These are phyloP conservation scores for Medicago ruthenica DNA, from an alignment of 306 rosid genomes.

Conservation along the genomic window DNA sequence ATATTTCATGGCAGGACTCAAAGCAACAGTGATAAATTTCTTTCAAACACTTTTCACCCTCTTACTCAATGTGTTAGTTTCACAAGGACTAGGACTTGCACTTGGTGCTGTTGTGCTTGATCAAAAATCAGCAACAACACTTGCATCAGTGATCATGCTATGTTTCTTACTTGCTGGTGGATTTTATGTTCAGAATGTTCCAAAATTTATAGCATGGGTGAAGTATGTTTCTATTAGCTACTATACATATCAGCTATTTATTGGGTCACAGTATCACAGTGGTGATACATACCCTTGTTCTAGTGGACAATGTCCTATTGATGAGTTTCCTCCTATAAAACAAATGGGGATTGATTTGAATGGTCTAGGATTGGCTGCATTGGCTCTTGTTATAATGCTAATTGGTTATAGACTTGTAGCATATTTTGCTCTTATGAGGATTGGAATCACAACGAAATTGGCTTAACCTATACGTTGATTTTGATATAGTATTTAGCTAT, in stretches of 20 bases:
- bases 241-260: slow-evolving; percentile 58
- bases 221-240: slow-evolving; percentile 58
- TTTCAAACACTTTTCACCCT: slow-evolving; percentile 44
- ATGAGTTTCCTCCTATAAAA: slow-evolving; percentile 61
- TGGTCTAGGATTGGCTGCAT: slow-evolving; percentile 32
- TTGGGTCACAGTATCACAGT: slow-evolving; percentile 58
- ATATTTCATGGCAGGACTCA: slow-evolving; percentile 71
- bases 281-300: slow-evolving; percentile 60
- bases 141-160: slow-evolving; percentile 71
- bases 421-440: slow-evolving; percentile 67
- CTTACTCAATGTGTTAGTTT: slow-evolving; percentile 57
- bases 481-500: neutral
- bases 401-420: slow-evolving; percentile 69
- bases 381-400: slow-evolving; percentile 63
- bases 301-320: slow-evolving; percentile 39
- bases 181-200: slow-evolving; percentile 66
- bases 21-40: slow-evolving; percentile 34
- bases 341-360: slow-evolving; percentile 52
- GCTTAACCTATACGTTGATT: neutral
- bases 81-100: slow-evolving; percentile 78
- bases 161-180: slow-evolving; percentile 65
- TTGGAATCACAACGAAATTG: slow-evolving; percentile 57
- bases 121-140: slow-evolving; percentile 58
- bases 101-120: slow-evolving; percentile 71
- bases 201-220: slow-evolving; percentile 63